These are phyloP conservation scores for barley (Hordeum vulgare) DNA, from an alignment of 176 grass and related monocot species.

Conservation along the genomic window MorexV3_pseudomolecules_assembly NC_058524.1:79816860-79817359, in stretches of 20 bases:
- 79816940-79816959: constrained; percentile 66
- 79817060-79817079: constrained; percentile 42
- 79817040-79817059: constrained; percentile 1
- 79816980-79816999: neutral
- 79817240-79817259: constrained; percentile 65
- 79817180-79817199: neutral
- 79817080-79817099: constrained; percentile 44
- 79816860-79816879: constrained; percentile 83
- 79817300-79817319: constrained; percentile 39
- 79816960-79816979: constrained; percentile 54
- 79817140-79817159: neutral
- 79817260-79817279: constrained; percentile 63
- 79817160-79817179: neutral
- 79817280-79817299: constrained; percentile 42
- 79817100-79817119: constrained; percentile 49
- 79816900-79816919: constrained; percentile 58
- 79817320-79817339: constrained; percentile 36
- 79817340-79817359: neutral
- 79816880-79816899: constrained; percentile 82
- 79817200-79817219: constrained; percentile 41
- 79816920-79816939: constrained; percentile 81
- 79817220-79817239: constrained; percentile 78
- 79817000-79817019: neutral
- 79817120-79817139: constrained; percentile 55
- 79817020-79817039: neutral